A percentile compares a stretch with the other conserved stretches of the same genome.
Evolutionary conservation across 768 basidiomycete species (phyloP).

Genomic region (Ramaria sp.): DNA sequence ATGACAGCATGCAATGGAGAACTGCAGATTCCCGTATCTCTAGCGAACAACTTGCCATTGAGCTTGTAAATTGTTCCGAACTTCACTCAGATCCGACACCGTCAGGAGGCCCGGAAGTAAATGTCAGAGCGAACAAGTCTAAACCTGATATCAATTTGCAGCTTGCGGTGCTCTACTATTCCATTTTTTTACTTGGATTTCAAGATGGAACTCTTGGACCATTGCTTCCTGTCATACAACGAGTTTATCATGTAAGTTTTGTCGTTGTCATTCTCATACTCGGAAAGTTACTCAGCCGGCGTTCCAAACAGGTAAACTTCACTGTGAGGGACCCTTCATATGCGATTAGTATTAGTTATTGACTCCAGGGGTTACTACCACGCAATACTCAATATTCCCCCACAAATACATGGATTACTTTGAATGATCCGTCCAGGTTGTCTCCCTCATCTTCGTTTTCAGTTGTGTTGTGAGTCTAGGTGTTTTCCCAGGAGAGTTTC

Average conservation of each 20-base stretch:
- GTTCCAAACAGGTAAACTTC: neutral
- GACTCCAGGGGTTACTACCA: neutral
- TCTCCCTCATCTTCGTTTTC: constrained; percentile 34
- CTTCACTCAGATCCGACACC: neutral
- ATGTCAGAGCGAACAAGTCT: neutral
- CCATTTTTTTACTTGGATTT: constrained; percentile 27
- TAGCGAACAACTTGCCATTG: neutral
- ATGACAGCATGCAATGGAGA: no score
- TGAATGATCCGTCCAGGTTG: constrained; percentile 11
- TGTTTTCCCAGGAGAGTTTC: neutral
- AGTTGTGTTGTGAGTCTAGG: constrained; percentile 24
- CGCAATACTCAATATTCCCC: neutral
- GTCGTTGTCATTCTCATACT: neutral
- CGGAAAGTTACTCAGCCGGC: neutral
- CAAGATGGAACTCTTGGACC: constrained; percentile 31
- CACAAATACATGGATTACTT: neutral
- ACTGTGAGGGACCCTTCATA: neutral
- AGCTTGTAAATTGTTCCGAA: neutral
- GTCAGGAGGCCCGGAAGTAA: neutral
- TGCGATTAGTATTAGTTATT: neutral
- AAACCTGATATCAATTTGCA: constrained; percentile 16
- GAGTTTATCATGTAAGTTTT: constrained; percentile 23
- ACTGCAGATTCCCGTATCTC: no score
- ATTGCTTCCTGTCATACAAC: constrained; percentile 27
- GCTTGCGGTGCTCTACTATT: constrained; percentile 24